Evolutionary conservation across 2,329 filamentous ascomycete genomes (phyloP).

Genomic region (Alternaria burnsii): DNA sequence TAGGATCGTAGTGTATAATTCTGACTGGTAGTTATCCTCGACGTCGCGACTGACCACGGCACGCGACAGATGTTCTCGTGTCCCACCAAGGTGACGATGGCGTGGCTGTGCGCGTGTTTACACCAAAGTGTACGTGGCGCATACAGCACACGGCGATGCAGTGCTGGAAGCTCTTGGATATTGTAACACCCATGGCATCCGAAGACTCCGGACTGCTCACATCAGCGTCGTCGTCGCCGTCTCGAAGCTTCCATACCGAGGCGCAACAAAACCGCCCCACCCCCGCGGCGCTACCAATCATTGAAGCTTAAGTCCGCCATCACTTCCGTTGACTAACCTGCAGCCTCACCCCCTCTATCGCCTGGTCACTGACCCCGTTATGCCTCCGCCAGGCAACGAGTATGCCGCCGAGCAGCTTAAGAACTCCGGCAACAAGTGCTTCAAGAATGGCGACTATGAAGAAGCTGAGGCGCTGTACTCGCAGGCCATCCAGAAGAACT

Average conservation of each 20-base stretch:
- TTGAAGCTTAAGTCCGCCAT: constrained; percentile 27
- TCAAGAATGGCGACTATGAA: constrained; percentile 69
- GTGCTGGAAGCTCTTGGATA: neutral
- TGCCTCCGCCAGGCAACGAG: constrained; percentile 44
- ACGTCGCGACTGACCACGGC: neutral
- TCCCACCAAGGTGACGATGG: neutral
- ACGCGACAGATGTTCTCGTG: neutral
- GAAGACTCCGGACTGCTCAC: constrained; percentile 21
- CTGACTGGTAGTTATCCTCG: neutral
- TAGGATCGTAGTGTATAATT: neutral
- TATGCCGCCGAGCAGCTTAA: constrained; percentile 59
- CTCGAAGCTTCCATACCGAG: constrained; percentile 36
- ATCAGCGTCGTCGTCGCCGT: constrained; percentile 23
- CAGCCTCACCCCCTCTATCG: constrained; percentile 3
- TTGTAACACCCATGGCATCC: constrained; percentile 2
- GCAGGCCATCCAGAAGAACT: constrained; percentile 81
- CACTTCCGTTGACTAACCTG: constrained; percentile 23
- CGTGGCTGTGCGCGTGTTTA: constrained; percentile 11
- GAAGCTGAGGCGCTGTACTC: constrained; percentile 75
- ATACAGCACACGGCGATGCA: neutral
- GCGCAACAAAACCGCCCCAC: constrained; percentile 27
- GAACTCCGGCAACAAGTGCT: constrained; percentile 68
- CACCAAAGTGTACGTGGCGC: neutral
- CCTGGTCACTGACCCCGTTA: constrained; percentile 12
- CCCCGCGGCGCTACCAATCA: constrained; percentile 34